Percentiles rank a stretch among this genome's conserved stretches.
These are phyloP conservation scores for Kalanchoe fedtschenkoi DNA, from an alignment of 164 flowering plant species.

Conservation along the genomic window DNA sequence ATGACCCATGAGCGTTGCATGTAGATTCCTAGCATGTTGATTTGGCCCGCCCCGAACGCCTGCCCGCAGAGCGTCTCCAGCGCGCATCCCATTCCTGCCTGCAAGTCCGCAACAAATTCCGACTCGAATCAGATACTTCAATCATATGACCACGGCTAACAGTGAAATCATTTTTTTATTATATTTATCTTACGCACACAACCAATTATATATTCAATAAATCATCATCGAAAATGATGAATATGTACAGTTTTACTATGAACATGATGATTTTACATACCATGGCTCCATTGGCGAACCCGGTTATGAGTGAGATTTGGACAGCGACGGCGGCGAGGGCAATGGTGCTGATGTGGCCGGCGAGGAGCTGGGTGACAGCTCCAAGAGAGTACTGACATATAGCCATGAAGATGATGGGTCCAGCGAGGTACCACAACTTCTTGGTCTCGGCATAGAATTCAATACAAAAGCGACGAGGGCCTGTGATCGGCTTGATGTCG, in stretches of 20 bases:
- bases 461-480: conserved; percentile 17
- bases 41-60: conserved; percentile 33
- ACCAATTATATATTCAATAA: too few species aligned
- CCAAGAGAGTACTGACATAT: conserved; percentile 35
- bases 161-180: too few species aligned
- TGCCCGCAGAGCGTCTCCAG: conserved; percentile 40
- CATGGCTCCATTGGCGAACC: conserved; percentile 55
- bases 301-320: conserved; percentile 62
- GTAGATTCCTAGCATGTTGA: conserved; percentile 34
- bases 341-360: conserved; percentile 57
- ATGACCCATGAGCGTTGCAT: conserved; percentile 45
- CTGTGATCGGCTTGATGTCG: conserved; percentile 25
- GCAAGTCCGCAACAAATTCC: too few species aligned
- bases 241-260: too few species aligned
- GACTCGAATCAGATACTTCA: too few species aligned
- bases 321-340: conserved; percentile 70
- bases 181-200: too few species aligned
- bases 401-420: conserved; percentile 32
- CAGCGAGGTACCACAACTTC: conserved; percentile 51
- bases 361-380: conserved; percentile 47
- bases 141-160: too few species aligned
- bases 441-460: conserved; percentile 34
- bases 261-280: too few species aligned
- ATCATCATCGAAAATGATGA: too few species aligned
- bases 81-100: conserved; percentile 70